Conservation (phyloP, 1,284 basidiomycete species). For the Ustilago sp. region DNA sequence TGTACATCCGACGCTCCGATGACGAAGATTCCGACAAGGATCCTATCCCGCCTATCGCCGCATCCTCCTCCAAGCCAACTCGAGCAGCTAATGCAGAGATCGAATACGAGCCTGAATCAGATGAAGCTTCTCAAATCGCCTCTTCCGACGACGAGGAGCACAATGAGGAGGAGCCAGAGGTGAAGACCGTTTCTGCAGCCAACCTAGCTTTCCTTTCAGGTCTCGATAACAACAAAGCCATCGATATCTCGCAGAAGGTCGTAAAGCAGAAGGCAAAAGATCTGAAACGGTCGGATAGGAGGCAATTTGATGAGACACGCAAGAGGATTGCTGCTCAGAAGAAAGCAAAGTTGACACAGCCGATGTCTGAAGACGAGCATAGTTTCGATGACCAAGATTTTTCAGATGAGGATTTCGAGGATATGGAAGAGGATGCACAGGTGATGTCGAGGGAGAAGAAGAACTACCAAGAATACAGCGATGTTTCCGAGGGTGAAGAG, state of each 20-base stretch:
- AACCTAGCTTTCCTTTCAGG: constrained; percentile 39
- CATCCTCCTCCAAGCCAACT: background rate
- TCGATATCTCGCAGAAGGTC: constrained; percentile 40
- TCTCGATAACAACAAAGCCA: constrained; percentile 32
- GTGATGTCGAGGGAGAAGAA: constrained; percentile 22
- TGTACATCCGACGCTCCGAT: constrained; percentile 43
- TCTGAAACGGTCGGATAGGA: constrained; percentile 29
- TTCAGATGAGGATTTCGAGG: constrained; percentile 4
- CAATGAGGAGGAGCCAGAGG: constrained; percentile 9
- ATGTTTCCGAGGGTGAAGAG: constrained; percentile 49
- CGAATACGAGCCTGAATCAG: constrained; percentile 34
- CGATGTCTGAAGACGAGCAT: constrained; percentile 36
- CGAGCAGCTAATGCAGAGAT: background rate
- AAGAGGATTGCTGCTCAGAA: constrained; percentile 29
- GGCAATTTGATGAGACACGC: constrained; percentile 30
- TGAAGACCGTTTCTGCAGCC: constrained; percentile 42
- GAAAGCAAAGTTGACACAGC: constrained; percentile 81
- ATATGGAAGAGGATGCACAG: constrained; percentile 15
- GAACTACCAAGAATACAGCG: constrained; percentile 48
- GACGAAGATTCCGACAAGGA: constrained; percentile 19
- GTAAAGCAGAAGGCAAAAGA: constrained; percentile 41
- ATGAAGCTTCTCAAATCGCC: constrained; percentile 42
- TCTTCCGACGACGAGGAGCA: constrained; percentile 15
- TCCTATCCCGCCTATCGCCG: background rate
- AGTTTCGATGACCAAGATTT: constrained; percentile 75